Conservation (phyloP, 2,329 filamentous ascomycete genomes). For the Alternaria dauci region DNA sequence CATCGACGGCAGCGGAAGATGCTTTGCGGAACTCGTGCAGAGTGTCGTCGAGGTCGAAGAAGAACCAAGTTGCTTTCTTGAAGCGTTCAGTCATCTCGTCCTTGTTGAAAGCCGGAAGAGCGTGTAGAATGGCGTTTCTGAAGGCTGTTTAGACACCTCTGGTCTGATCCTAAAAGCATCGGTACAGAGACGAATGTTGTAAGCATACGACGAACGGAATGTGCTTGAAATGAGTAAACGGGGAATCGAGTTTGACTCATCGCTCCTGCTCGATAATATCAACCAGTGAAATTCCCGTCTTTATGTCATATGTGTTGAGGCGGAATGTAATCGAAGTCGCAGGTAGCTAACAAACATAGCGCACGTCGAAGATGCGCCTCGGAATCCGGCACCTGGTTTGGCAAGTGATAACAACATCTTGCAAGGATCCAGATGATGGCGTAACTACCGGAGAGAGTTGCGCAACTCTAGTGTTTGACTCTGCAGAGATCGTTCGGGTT, state of each 20-base stretch:
- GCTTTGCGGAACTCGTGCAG: conserved; percentile 58
- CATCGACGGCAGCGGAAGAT: conserved; percentile 48
- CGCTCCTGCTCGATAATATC: not conserved
- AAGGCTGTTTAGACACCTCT: not conserved
- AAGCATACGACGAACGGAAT: not conserved
- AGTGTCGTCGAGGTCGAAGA: conserved; percentile 61
- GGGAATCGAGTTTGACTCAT: not conserved
- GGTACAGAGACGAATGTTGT: not conserved
- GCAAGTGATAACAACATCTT: not conserved
- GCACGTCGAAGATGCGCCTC: not conserved
- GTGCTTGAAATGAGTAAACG: not conserved
- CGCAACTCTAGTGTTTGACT: not conserved
- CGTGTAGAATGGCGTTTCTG: not conserved
- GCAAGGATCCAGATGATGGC: not conserved
- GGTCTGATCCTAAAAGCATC: not conserved
- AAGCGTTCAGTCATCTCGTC: not conserved
- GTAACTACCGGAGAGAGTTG: too few species aligned
- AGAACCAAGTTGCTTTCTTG: conserved; percentile 49
- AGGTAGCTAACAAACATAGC: not conserved
- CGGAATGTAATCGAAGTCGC: not conserved
- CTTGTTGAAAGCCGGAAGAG: not conserved
- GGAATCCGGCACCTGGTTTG: not conserved
- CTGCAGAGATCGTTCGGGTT: not conserved
- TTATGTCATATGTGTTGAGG: not conserved
- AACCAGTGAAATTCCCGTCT: not conserved